These are phyloP conservation scores for Phoenix dactylifera DNA, from an alignment of 176 grass and related monocot species.

Conservation along the genomic window DNA sequence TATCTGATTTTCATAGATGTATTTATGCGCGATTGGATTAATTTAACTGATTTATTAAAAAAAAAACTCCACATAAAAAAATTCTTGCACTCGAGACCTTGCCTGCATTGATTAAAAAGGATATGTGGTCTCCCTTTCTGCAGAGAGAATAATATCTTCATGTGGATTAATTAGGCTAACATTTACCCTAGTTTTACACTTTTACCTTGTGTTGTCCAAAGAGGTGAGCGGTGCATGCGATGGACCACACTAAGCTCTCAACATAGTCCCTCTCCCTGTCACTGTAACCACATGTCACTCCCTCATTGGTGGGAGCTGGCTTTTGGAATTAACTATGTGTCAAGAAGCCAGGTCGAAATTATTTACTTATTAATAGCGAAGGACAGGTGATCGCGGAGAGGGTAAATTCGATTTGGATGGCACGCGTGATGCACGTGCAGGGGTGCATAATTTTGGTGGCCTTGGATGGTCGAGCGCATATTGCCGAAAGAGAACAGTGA, in stretches of 20 bases:
- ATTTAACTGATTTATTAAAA: too few relatives aligned
- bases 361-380: not conserved
- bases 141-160: not conserved
- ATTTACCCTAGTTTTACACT: not conserved
- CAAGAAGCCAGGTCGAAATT: not conserved
- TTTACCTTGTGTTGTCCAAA: too few relatives aligned
- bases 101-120: not conserved
- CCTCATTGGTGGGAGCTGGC: not conserved
- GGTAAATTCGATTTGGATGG: too few relatives aligned
- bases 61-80: not conserved
- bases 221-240: not conserved
- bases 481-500: too few relatives aligned
- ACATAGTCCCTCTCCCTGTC: not conserved
- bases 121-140: not conserved
- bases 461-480: too few relatives aligned
- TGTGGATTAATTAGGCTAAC: not conserved
- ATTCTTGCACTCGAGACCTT: not conserved
- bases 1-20: too few relatives aligned
- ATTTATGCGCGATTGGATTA: too few relatives aligned
- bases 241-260: not conserved
- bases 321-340: not conserved
- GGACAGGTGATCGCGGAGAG: not conserved
- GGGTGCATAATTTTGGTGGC: too few relatives aligned
- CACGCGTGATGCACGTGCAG: too few relatives aligned
- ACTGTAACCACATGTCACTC: not conserved